Evolutionary conservation across 1,284 basidiomycete genomes (phyloP).

Genomic region (Stygiomarasmius scandens): DNA sequence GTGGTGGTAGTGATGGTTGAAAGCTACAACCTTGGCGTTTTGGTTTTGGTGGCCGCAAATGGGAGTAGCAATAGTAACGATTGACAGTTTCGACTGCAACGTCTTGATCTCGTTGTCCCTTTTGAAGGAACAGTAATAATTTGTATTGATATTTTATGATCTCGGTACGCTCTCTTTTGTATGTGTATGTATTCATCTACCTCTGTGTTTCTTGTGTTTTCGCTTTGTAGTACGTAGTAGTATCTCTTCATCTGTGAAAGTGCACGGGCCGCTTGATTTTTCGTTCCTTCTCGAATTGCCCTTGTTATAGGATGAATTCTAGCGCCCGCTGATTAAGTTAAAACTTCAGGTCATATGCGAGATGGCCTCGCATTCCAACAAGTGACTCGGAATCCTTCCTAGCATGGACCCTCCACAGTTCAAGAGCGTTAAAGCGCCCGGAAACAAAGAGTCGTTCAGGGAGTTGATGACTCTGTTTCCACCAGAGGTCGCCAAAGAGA

Average conservation of each 20-base stretch:
- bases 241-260: not conserved
- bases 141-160: slow-evolving; percentile 5
- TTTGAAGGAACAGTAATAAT: too few species aligned
- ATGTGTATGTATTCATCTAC: slow-evolving; percentile 1
- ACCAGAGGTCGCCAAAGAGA: not conserved
- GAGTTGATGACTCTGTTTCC: not conserved
- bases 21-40: not conserved
- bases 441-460: not conserved
- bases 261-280: not conserved
- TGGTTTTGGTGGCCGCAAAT: not conserved
- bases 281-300: not conserved
- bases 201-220: slow-evolving; percentile 3
- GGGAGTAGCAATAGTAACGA: not conserved
- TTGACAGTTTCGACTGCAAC: too few species aligned
- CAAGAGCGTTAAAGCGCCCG: not conserved
- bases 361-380: too few species aligned
- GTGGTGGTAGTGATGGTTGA: slow-evolving; percentile 9
- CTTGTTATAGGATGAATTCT: too few species aligned
- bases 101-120: too few species aligned
- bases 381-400: too few species aligned
- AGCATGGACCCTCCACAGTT: not conserved
- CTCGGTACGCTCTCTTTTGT: not conserved
- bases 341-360: too few species aligned
- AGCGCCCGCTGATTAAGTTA: too few species aligned
- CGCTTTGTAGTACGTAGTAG: slow-evolving; percentile 1